Base-by-base conservation (phyloP, 1,284 basidiomycete genomes). In the Takashimella tepidaria region DNA sequence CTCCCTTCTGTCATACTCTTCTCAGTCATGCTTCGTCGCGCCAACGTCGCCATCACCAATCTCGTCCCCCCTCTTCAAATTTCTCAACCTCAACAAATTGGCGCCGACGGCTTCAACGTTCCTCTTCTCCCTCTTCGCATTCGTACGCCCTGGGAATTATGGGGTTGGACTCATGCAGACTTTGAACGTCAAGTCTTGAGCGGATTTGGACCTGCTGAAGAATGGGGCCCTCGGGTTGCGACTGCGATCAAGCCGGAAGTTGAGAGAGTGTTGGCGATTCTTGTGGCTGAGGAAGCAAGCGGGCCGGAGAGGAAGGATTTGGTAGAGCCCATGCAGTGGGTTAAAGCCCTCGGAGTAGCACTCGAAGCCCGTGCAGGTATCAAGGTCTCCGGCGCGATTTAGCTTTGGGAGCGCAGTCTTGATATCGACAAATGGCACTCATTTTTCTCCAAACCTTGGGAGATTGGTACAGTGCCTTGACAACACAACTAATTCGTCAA, bases 161-260 rank as follows among this genome's bases (percentile, higher is more conserved):
- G 70, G 64, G 72, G 69, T 21, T 67, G 68, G 63, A 57, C 64
- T 0, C 54, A 49, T 23, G 66, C 60, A 19, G 73, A 77, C 48
- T 77, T 74, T 57, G 75, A 76, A 45, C 58, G 67, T 19, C 68
- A 73, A 50, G 68, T 75, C 16, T 55, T 76, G 16, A 57, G 57
- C 37, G 73, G 74, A 5, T 77, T 77, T 49, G 70, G 70, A 6
- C 62, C 69, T 0, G 76, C 76, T 3, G 76, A 77, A 53, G 74
- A 76, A 49, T 69, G 67, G 60, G 72, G 67, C 1, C 58, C 67
- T 6, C 57, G 68, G 20, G 72, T 74, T 16, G 76, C 71, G 4
- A 45, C 62, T n/a, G 72, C 66, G 1, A 60, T 74, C 61, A 74
- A 75, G 64, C 55, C 61, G 5, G 75, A 76, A 51, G 57, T 77